These are phyloP conservation scores for Trametes elegans DNA, from an alignment of 768 basidiomycete genomes.

Conservation along the genomic window DNA sequence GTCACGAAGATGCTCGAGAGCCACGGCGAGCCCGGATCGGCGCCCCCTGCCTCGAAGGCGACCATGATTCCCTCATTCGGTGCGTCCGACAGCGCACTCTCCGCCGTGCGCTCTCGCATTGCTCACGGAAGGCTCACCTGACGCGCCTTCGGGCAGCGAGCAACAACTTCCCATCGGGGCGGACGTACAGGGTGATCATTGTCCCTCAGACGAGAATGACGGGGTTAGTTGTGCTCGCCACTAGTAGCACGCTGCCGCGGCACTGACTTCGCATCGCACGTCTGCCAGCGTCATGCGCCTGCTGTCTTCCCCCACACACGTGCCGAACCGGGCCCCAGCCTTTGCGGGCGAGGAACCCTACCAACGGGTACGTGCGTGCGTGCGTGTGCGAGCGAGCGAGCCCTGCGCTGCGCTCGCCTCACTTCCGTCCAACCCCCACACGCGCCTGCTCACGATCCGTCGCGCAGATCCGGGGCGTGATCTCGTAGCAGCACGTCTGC, in stretches of 20 bases:
- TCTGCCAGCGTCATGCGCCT: slow-evolving; percentile 41
- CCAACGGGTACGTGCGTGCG: slow-evolving; percentile 26
- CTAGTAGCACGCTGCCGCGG: slow-evolving; percentile 4
- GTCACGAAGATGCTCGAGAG: slow-evolving; percentile 63
- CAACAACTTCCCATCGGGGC: slow-evolving; percentile 42
- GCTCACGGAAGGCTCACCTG: slow-evolving; percentile 11
- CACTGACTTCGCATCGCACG: slow-evolving; percentile 15
- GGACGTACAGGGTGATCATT: slow-evolving; percentile 44
- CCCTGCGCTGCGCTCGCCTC: background rate
- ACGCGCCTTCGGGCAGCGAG: slow-evolving; percentile 25
- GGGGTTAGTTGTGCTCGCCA: slow-evolving; percentile 40
- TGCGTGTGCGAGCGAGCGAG: background rate
- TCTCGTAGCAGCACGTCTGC: slow-evolving; percentile 7
- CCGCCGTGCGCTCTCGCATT: slow-evolving; percentile 1
- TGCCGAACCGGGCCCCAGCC: slow-evolving; percentile 7
- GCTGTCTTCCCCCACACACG: slow-evolving; percentile 35
- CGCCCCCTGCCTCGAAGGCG: slow-evolving; percentile 57
- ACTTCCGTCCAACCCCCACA: background rate
- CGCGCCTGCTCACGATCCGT: slow-evolving; percentile 10
- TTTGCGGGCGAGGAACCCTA: slow-evolving; percentile 27
- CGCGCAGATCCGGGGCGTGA: slow-evolving; percentile 21
- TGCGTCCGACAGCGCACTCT: slow-evolving; percentile 25
- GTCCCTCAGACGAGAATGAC: slow-evolving; percentile 38
- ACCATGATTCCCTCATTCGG: slow-evolving; percentile 69
- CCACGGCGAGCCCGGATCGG: slow-evolving; percentile 51